These are phyloP conservation scores for Quercus wislizeni DNA, from an alignment of 306 rosid species.

Conservation along the genomic window DNA sequence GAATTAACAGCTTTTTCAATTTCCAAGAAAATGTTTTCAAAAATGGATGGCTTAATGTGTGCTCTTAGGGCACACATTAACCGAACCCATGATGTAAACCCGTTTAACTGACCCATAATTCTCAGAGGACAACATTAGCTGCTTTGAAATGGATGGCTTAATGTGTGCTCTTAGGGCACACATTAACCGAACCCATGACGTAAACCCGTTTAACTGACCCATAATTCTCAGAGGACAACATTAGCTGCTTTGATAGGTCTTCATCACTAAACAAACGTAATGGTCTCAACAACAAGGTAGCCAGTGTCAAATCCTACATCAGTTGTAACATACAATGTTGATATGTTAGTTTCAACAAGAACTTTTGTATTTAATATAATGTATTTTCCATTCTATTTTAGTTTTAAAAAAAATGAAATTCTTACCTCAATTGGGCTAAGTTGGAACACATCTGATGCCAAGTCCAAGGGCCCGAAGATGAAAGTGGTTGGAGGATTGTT, in stretches of 20 bases:
- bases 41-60: too few species aligned
- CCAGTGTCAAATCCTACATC: conserved; percentile 27
- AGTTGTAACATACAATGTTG: not conserved
- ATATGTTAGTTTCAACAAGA: too few species aligned
- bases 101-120: conserved; percentile 35
- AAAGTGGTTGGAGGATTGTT: conserved; percentile 33
- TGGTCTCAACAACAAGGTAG: conserved; percentile 36
- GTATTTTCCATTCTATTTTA: not conserved
- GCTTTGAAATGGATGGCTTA: not conserved
- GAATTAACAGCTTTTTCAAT: too few species aligned
- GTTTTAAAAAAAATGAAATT: too few species aligned
- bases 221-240: conserved; percentile 14
- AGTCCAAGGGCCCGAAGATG: conserved; percentile 19
- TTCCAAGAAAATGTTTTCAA: too few species aligned
- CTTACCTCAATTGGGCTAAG: conserved; percentile 22
- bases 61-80: too few species aligned
- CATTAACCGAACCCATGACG: not conserved
- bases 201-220: conserved; percentile 37
- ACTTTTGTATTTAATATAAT: too few species aligned
- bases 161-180: too few species aligned
- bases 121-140: conserved; percentile 3
- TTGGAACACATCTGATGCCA: conserved; percentile 21
- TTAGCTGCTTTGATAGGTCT: conserved; percentile 23
- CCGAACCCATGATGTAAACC: conserved; percentile 14
- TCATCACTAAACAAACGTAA: conserved; percentile 17